These are phyloP conservation scores for Aspergillus nomiae DNA, from an alignment of 2,329 filamentous ascomycete species.

Conservation along the genomic window DNA sequence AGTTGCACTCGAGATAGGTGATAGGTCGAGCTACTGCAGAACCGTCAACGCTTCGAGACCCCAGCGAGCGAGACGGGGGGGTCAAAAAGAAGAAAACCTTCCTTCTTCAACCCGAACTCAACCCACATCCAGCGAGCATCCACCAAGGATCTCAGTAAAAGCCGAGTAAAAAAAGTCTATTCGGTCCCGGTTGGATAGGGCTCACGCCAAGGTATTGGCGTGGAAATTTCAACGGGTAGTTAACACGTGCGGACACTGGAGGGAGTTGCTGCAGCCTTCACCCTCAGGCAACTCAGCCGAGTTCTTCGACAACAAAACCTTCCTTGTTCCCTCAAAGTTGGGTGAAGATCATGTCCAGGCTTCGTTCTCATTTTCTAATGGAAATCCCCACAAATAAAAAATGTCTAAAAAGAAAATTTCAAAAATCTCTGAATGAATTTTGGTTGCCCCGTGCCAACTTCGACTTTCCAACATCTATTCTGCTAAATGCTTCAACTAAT, in stretches of 20 bases:
- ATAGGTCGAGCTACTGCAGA: background rate
- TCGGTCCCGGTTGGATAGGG: background rate
- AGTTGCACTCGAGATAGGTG: background rate
- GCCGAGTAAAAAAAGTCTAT: background rate
- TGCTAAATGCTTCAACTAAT: background rate
- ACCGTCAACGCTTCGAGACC: background rate
- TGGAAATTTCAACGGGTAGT: background rate
- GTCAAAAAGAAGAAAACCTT: background rate
- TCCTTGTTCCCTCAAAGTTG: background rate
- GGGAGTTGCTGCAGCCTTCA: background rate
- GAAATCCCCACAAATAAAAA: background rate
- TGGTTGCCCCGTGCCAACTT: background rate
- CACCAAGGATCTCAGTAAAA: background rate
- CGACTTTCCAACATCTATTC: background rate
- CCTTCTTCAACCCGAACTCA: background rate
- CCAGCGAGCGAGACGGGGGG: background rate
- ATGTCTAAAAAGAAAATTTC: background rate
- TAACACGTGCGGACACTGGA: background rate
- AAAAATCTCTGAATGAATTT: background rate
- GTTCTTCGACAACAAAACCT: constrained; percentile 3
- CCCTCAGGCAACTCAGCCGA: constrained; percentile 14
- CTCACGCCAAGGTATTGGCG: background rate
- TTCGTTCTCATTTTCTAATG: background rate
- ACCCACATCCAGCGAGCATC: background rate
- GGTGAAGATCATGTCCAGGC: background rate